Evolutionary conservation across 2,329 filamentous ascomycete genomes (phyloP).

Genomic region (Aspergillus nomiae): DNA sequence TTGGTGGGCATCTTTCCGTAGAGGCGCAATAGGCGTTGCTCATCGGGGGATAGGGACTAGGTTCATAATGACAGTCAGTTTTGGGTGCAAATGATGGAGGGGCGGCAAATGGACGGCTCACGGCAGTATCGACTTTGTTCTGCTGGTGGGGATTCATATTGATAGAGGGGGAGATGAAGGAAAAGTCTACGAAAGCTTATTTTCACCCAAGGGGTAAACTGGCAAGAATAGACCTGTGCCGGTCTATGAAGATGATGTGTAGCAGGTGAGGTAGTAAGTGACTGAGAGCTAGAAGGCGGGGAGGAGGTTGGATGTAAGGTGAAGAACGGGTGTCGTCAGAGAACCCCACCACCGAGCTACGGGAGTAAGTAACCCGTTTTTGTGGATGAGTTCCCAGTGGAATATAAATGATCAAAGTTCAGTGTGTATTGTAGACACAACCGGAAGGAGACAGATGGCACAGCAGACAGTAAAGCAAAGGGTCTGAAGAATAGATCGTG

Average conservation of each 20-base stretch:
- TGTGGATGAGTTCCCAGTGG: neutral
- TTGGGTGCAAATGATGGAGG: neutral
- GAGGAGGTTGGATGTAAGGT: neutral
- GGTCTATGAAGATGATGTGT: neutral
- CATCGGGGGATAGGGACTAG: slow-evolving; percentile 88
- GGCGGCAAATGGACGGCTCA: slow-evolving; percentile 54
- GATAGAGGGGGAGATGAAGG: slow-evolving; percentile 14
- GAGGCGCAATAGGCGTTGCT: slow-evolving; percentile 93
- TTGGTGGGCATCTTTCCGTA: slow-evolving; percentile 98
- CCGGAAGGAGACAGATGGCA: neutral
- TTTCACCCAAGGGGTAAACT: neutral
- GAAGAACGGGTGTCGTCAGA: slow-evolving; percentile 10
- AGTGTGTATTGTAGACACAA: neutral
- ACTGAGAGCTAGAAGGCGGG: neutral
- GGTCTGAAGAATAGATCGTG: neutral
- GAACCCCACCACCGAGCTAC: slow-evolving; percentile 8
- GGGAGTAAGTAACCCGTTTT: neutral
- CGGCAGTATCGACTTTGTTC: slow-evolving; percentile 96
- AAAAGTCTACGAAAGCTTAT: neutral
- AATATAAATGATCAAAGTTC: neutral
- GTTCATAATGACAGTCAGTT: slow-evolving; percentile 13
- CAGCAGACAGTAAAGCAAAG: neutral
- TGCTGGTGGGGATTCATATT: slow-evolving; percentile 95
- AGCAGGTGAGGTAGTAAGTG: neutral
- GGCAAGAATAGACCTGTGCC: neutral